phyloP scores from a whole-genome alignment of 148 eudicot species.

The Silene uniflora region DNA sequence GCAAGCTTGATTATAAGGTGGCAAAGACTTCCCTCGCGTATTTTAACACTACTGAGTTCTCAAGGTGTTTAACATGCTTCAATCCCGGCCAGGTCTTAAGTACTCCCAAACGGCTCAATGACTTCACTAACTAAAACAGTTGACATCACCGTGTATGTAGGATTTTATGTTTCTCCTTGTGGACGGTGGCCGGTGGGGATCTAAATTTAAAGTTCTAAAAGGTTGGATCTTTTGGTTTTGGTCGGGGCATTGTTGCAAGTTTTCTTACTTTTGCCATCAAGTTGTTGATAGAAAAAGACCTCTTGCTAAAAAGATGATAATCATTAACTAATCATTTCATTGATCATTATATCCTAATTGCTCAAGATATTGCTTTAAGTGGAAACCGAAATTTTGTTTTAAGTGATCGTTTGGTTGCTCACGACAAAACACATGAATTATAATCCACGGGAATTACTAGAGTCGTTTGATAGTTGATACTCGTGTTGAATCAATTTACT shows the following conservation, averaged over 20 bases:
- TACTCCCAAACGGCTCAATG: too few relatives aligned
- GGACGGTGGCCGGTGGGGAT: constrained; percentile 14
- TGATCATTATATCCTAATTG: not conserved
- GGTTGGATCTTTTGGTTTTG: constrained; percentile 9
- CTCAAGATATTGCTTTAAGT: not conserved
- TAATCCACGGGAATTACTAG: too few relatives aligned
- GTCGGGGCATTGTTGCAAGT: constrained; percentile 15
- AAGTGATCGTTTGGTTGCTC: not conserved
- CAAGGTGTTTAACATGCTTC: too few relatives aligned
- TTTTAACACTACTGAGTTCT: too few relatives aligned
- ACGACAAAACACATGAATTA: not conserved
- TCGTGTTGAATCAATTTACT: too few relatives aligned
- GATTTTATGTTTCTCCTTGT: not conserved
- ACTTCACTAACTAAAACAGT: too few relatives aligned
- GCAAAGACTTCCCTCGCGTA: too few relatives aligned
- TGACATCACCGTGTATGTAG: too few relatives aligned
- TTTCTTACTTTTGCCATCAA: constrained; percentile 17
- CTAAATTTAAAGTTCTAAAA: constrained; percentile 16
- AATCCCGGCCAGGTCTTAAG: too few relatives aligned
- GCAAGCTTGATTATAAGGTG: too few relatives aligned
- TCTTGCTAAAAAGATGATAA: constrained; percentile 1
- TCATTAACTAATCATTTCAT: not conserved
- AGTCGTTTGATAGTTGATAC: too few relatives aligned
- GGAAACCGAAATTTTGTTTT: not conserved
- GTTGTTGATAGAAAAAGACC: constrained; percentile 6